These are phyloP conservation scores for Saprolegnia parasitica DNA, from an alignment of 352 stramenopile genomes.

Conservation along the genomic window DNA sequence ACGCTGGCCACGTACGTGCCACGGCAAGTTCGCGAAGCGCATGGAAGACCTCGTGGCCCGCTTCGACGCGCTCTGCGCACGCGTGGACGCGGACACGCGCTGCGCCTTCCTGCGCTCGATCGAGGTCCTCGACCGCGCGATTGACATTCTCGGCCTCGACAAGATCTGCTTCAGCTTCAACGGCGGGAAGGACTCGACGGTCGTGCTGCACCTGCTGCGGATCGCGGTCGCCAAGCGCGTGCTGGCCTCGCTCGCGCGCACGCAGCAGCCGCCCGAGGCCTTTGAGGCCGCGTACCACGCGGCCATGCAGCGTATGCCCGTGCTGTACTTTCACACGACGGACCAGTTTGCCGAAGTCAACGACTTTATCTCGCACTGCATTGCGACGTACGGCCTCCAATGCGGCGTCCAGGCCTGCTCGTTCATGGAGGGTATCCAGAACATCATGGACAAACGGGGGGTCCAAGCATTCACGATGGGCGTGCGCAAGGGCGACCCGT, in stretches of 20 bases:
- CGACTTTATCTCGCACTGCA: constrained; percentile 79
- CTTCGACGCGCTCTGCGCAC: constrained; percentile 63
- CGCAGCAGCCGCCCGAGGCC: constrained; percentile 34
- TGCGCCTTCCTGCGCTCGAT: constrained; percentile 58
- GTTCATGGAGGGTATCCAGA: constrained; percentile 91
- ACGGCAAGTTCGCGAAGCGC: neutral
- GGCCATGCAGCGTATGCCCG: constrained; percentile 54
- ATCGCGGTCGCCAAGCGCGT: constrained; percentile 73
- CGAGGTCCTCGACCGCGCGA: constrained; percentile 66
- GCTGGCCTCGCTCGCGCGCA: constrained; percentile 32
- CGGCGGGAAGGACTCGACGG: constrained; percentile 90
- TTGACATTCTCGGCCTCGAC: constrained; percentile 75
- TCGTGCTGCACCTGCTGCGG: constrained; percentile 87
- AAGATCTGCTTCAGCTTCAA: constrained; percentile 89
- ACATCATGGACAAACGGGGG: constrained; percentile 78
- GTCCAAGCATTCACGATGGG: constrained; percentile 90
- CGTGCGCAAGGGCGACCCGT: constrained; percentile 88
- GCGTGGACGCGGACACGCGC: constrained; percentile 41
- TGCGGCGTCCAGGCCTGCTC: constrained; percentile 80
- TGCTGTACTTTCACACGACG: constrained; percentile 96
- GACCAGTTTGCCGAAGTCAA: constrained; percentile 94
- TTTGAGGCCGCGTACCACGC: constrained; percentile 45
- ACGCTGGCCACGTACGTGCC: too few relatives aligned
- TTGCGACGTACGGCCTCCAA: constrained; percentile 37
- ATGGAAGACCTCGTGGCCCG: constrained; percentile 29